These are phyloP conservation scores for Xerocomus amazonicus DNA, from an alignment of 1,284 basidiomycete genomes.

Conservation along the genomic window DNA sequence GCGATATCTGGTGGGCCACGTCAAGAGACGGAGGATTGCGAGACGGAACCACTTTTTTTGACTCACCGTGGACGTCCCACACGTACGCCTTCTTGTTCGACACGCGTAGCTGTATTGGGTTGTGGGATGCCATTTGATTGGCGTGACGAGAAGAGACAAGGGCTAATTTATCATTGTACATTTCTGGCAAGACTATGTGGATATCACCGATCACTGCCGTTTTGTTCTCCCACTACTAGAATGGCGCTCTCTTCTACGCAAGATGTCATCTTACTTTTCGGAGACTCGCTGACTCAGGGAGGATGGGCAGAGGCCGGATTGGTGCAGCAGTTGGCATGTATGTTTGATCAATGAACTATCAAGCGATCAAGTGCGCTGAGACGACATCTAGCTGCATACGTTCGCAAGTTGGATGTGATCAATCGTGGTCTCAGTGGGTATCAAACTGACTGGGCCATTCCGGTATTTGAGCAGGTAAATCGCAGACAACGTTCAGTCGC, in stretches of 20 bases:
- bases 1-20: slow-evolving; percentile 61
- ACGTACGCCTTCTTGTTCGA: slow-evolving; percentile 71
- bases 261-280: slow-evolving; percentile 68
- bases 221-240: not conserved
- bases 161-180: too few species aligned
- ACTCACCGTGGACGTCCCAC: slow-evolving; percentile 73
- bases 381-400: slow-evolving; percentile 58
- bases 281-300: slow-evolving; percentile 73
- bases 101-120: slow-evolving; percentile 48
- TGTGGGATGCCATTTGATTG: not conserved
- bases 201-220: too few species aligned
- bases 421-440: slow-evolving; percentile 82
- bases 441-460: slow-evolving; percentile 80
- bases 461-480: slow-evolving; percentile 70
- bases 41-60: not conserved
- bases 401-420: slow-evolving; percentile 75
- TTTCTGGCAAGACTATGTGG: too few species aligned
- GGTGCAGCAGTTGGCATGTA: slow-evolving; percentile 60
- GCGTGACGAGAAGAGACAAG: not conserved
- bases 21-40: not conserved
- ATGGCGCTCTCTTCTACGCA: slow-evolving; percentile 48
- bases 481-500: not conserved
- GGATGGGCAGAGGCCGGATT: slow-evolving; percentile 59
- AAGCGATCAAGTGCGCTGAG: not conserved
- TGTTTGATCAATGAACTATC: slow-evolving; percentile 22